Conservation (phyloP, 345 rosid genomes). For the Populus ilicifolia region DNA sequence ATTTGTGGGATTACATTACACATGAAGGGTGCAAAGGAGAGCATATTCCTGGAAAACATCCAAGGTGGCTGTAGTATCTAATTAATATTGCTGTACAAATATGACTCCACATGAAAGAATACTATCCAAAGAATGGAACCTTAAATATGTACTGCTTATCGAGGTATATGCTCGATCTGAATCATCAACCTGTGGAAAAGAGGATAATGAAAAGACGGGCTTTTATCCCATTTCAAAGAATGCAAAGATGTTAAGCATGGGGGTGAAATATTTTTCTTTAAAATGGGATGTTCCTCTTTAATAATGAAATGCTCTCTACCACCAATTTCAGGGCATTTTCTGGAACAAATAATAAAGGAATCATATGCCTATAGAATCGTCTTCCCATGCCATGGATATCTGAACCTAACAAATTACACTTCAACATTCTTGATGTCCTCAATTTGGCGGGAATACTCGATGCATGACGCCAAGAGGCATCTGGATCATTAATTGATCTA, state of each 20-base stretch:
- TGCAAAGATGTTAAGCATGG: not conserved
- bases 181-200: not conserved
- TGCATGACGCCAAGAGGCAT: constrained; percentile 8
- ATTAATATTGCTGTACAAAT: constrained; percentile 4
- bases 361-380: constrained; percentile 28
- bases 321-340: not conserved
- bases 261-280: not conserved
- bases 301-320: not conserved
- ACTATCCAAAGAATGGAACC: not conserved
- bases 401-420: constrained; percentile 11
- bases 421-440: not conserved
- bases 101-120: constrained; percentile 2
- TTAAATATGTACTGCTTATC: not conserved
- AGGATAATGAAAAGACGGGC: constrained; percentile 1
- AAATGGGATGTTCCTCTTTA: constrained; percentile 18
- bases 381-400: constrained; percentile 17
- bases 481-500: constrained; percentile 14
- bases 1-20: not conserved
- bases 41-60: constrained; percentile 28
- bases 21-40: constrained; percentile 21
- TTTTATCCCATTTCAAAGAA: constrained; percentile 5
- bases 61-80: constrained; percentile 10
- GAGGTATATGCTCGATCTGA: constrained; percentile 29
- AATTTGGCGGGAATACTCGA: not conserved
- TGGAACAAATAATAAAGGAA: constrained; percentile 14